These are phyloP conservation scores for Salix suchowensis DNA, from an alignment of 345 rosid species.

Conservation along the genomic window DNA sequence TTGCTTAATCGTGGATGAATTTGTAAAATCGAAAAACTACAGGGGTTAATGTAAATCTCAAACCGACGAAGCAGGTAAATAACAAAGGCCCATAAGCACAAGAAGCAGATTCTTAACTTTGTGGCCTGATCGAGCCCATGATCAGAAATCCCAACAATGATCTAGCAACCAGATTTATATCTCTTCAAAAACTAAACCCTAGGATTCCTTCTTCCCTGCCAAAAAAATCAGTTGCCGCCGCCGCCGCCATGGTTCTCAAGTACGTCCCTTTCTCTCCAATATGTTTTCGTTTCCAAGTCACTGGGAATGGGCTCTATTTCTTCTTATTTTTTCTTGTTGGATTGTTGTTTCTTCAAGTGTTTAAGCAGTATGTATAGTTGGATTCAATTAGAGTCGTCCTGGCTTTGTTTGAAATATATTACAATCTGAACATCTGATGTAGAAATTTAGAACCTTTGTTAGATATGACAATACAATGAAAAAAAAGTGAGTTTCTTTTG, in stretches of 20 bases:
- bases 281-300: neutral
- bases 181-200: neutral
- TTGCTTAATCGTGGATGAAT: neutral
- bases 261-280: neutral
- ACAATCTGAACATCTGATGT: neutral
- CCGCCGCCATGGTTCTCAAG: conserved; percentile 20
- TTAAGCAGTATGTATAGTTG: neutral
- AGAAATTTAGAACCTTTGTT: neutral
- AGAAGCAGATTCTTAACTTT: neutral
- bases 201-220: neutral
- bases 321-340: neutral
- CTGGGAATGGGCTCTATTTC: neutral
- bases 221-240: neutral
- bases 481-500: neutral
- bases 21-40: no score
- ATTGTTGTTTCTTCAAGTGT: neutral
- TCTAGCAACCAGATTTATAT: neutral
- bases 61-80: neutral
- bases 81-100: neutral
- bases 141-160: neutral
- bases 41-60: neutral
- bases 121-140: neutral
- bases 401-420: neutral
- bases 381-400: neutral
- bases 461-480: neutral